A percentile compares a stretch with the other conserved stretches of the same genome.
phyloP scores from a whole-genome alignment of 768 basidiomycete species.

The Lactarius trivialis region DNA sequence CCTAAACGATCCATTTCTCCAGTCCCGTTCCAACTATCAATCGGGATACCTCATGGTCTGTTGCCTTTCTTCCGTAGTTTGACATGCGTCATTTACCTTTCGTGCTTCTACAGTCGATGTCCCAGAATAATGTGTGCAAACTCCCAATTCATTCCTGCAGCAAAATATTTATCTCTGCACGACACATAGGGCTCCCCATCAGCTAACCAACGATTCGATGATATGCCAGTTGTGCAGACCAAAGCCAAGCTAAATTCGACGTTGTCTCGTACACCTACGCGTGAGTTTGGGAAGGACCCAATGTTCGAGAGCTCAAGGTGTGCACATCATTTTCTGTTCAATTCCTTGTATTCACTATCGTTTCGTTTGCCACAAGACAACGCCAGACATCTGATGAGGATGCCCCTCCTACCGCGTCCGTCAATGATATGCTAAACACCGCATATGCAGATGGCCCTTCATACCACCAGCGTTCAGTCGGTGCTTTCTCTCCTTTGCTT shows the following conservation, averaged over 20 bases:
- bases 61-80: background rate
- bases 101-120: conserved; percentile 42
- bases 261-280: conserved; percentile 53
- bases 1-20: conserved; percentile 61
- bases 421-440: conserved; percentile 69
- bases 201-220: conserved; percentile 59
- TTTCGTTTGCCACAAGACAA: conserved; percentile 10
- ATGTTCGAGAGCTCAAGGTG: conserved; percentile 75
- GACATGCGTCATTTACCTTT: background rate
- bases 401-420: conserved; percentile 69
- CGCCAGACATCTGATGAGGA: conserved; percentile 41
- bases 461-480: conserved; percentile 43
- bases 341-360: background rate
- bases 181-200: conserved; percentile 36
- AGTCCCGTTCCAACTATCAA: conserved; percentile 72
- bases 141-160: background rate
- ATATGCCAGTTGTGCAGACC: conserved; percentile 67
- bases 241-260: conserved; percentile 76
- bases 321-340: conserved; percentile 23
- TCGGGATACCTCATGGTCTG: conserved; percentile 75
- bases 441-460: conserved; percentile 38
- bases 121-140: conserved; percentile 48
- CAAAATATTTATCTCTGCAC: background rate
- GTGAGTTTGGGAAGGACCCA: conserved; percentile 77
- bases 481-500: conserved; percentile 5